Percentiles rank a stretch among this genome's conserved stretches.
These are phyloP conservation scores for Gnetum montanum DNA, from an alignment of 75 land plant species.

Conservation along the genomic window DNA sequence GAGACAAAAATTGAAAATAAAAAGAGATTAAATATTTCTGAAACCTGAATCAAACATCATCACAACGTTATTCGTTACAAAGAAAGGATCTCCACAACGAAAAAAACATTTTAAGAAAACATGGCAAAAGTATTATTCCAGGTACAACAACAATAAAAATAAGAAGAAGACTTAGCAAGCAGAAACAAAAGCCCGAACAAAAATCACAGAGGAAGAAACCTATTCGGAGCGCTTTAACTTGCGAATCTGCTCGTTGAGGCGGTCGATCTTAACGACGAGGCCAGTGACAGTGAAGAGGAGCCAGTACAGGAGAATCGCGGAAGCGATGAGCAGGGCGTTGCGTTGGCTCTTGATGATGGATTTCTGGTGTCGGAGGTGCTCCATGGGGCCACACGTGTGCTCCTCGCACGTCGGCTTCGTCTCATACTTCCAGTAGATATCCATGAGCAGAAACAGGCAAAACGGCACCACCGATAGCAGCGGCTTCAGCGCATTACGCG, in stretches of 20 bases:
- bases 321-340: constrained; percentile 54
- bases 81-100: too few species aligned
- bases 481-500: constrained; percentile 75
- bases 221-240: constrained; percentile 32
- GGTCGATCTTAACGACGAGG: constrained; percentile 41
- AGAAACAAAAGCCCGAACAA: too few species aligned
- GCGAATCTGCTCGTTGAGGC: constrained; percentile 37
- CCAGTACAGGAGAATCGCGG: constrained; percentile 72
- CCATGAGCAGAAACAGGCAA: constrained; percentile 73
- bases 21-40: too few species aligned
- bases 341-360: constrained; percentile 77
- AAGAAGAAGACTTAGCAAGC: too few species aligned
- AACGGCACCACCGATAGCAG: constrained; percentile 72
- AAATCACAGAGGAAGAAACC: too few species aligned
- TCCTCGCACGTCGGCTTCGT: constrained; percentile 41
- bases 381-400: constrained; percentile 35
- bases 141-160: too few species aligned
- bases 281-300: constrained; percentile 52
- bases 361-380: constrained; percentile 59
- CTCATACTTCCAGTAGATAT: constrained; percentile 98
- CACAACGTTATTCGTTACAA: too few species aligned
- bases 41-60: too few species aligned
- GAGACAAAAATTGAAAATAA: too few species aligned
- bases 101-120: too few species aligned
- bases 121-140: too few species aligned